Evolutionary conservation across 225 moss, liverwort and hornwort genomes (phyloP), one percentile per base, ranked within the genome.

Genomic region (Thuidium tamariscinum): DNA sequence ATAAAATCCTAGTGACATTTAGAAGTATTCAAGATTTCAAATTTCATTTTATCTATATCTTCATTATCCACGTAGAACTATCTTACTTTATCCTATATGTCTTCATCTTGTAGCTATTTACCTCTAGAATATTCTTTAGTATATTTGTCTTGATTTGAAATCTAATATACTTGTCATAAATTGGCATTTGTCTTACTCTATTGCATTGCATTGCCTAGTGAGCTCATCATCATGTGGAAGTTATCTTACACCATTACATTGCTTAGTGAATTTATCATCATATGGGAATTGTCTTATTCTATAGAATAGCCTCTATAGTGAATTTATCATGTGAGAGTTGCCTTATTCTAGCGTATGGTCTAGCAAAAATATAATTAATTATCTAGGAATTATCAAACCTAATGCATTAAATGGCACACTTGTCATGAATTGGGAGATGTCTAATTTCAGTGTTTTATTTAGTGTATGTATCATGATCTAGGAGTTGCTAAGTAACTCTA

Each of bases 341-440:
- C n/a, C n/a, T n/a, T n/a, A 70, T 1, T 27, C 26, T 14, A 14
- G 7, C 26, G 15, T 1, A 26, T 27, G 9, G 7, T 16, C 0
- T 3, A 30, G 6, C 46, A 2, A 46, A 18, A 1, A 4, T 30
- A 30, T 6, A 6, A 29, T 1, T 6, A 6, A 29, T 1, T 18
- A 46, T 18, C 2, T 29, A 18, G 5, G 1, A 46, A 29, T 17
- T 17, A 29, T 44, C 46, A 18, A 72, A 30, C 46, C 6, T 8
- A 46, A 0, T 18, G 1, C 18, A 46, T 46, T 46, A 46, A 72
- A 2, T 6, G 30, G 1, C 0, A 0, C 11, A 46, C 30, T 71
- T 46, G 6, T 71, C 10, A 29, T 29, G 17, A 46, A 46, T 17
- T 29, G 2, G 27, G 44, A 44, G 3, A 3, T 42, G 27, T 17